Base-by-base conservation (phyloP, 1,284 basidiomycete genomes). In the Cutaneotrichosporon sp. region DNA sequence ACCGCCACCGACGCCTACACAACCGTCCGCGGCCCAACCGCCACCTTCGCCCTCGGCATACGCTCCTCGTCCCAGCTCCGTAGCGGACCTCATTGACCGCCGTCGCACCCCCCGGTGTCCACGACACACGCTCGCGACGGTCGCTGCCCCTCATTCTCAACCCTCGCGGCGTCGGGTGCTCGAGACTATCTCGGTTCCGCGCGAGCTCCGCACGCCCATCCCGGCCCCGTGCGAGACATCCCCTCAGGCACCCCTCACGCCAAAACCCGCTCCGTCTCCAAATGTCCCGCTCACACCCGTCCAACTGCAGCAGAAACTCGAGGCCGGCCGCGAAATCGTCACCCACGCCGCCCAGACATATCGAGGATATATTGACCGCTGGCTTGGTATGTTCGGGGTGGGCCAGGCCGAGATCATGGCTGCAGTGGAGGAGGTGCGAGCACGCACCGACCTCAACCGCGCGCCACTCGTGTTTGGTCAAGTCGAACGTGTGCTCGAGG, bases 341-440 rank as follows among this genome's bases (percentile, higher is more conserved):
- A 10, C 21, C 11, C 8, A 16, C 21, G 22, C 26, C 22, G 55
- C 36, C 8, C 36, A 36, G 36, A n/a, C 22, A 21, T 56, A 56
- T 22, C 36, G n/a, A 5, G 38, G 16, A 21, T 40, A 56, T 38
- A 40, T 56, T 8, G 22, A 42, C 13, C 55, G 55, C 21, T 56
- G 55, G 55, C 55, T 56, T 4, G 22, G 6, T 9, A 6, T 13
- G 34, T 56, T 21, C 14, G 22, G 14, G 5, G 26, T 56, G 22
- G 34, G 36, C 10, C 36, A 42, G 36, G 55, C 22, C 4, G 55
- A 56, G 36, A 56, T 56, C 22, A 42, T 42, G 38, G 55, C 32
- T 16, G 55, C 55, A 14, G 55, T 56, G 11, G 38, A 40, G 55
- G 38, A 34, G 5, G 55, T 56, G 5, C 11, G 55, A 21, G 36